Evolutionary conservation across 805 yeast genomes (phyloP), one percentile per base, ranked within the genome.

Genomic region (Nakazawaea holstii): DNA sequence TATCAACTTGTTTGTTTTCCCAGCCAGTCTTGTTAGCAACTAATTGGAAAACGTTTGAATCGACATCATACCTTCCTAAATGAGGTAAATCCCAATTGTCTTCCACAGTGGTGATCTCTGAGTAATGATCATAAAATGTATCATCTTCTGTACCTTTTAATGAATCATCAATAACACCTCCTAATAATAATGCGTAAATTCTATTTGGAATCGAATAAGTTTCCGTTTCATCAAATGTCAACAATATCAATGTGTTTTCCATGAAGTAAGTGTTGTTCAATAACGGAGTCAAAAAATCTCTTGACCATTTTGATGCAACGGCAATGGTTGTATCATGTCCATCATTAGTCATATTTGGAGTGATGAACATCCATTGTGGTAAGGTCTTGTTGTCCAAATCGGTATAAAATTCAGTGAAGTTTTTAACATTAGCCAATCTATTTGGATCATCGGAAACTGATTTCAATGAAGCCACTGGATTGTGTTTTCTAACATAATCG

Each of bases 281-380:
- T 53, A 72, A 58, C 39, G 79, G 78, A 46, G 59, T 62, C 47
- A 76, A 56, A 67, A 74, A 74, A 48, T 60, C 51, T 47, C 67
- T 67, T 33, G 74, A 55, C 80, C 80, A 76, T 45, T 54, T 49
- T 35, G 76, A 75, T 20, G 79, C 71, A 43, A 68, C 65, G 46
- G 65, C 67, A 46, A 76, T 68, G 54, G 67, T 72, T 37, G 74
- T 54, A 60, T 72, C 77, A 52, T 76, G 77, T 40, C 79, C 81
- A 58, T 76, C 79, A 61, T 74, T 66, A 49, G 76, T 63, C 74
- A 74, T 69, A 64, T 76, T 75, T 49, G 81, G 80, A 38, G 80
- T 76, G 59, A 76, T 68, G 65, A 75, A 67, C 52, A 66, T 53
- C 74, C 76, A 76, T 66, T 76, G 80, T 39, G 80, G 80, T 53